Evolutionary conservation across 2,329 filamentous ascomycete species (phyloP), one percentile per base, ranked within the genome.

Genomic region (Curvularia sp.): DNA sequence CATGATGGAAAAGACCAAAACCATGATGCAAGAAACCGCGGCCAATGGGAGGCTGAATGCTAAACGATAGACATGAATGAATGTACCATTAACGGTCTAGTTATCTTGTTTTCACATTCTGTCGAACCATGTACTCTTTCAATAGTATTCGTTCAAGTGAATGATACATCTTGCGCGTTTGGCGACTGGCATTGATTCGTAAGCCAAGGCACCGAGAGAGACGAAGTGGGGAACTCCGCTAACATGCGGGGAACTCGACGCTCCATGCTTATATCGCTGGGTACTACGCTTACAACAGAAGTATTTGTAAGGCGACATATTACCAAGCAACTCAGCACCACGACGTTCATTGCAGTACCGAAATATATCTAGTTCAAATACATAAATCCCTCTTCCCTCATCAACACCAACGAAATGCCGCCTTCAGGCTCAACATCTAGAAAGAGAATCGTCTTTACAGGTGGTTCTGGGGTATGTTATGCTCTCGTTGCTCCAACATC

Each of bases 381-480:
- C 9, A 33, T 4, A 38, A 18, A 47, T 4, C 10, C 31, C n/a
- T 12, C 18, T 20, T 18, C 30, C 28, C 13, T 46, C 20, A 10
- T 43, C n/a, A 7, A 44, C 30, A 35, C 18, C 7, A 13, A 8
- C 24, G 44, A 44, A n/a, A 65, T 68, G 64, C 22, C 53, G 44
- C 10, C 53, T 38, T 3, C 50, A 31, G 20, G 55, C 9, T 41
- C 43, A 12, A 18, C 59, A 33, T 31, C 42, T 26, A 48, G 38
- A 43, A 67, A 80, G 65, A 76, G 79, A 33, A 79, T 83, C 60
- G 80, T 85, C 48, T 81, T 86, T 63, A 86, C 84, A 0, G 84
- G 84, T 39, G 84, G 84, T 58, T 83, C 80, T 49, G 84, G 84
- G 49, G 83, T 85, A 51, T 20, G 51, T 52, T 52, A 18, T 12